Evolutionary conservation across 1,139 yeast genomes (phyloP), one percentile per base, ranked within the genome.

Genomic region (Debaryomycetaceae sp.): DNA sequence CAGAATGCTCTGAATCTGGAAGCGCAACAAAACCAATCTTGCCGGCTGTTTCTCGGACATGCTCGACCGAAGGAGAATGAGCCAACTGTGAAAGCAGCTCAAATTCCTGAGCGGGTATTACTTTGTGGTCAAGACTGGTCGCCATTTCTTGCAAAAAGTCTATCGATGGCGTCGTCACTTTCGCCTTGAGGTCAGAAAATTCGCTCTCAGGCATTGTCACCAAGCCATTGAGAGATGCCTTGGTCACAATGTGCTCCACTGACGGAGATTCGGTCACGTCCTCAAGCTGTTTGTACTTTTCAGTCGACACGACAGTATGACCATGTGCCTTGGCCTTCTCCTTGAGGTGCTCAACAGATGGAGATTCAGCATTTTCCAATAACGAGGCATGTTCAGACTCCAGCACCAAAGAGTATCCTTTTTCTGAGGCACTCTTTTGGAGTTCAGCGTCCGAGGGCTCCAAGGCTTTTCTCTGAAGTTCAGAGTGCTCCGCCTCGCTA

Each of bases 351-450:
- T 53, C 19, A 6, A 27, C 5, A 7, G 25, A 9, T 17, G 29
- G 29, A 11, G 43, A 41, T 20, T 49, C 35, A 0, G 61, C 58
- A 29, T 40, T 32, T 11, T 48, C 41, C 2, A 45, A 48, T 30
- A 63, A 44, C 21, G 53, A 49, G 18, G 58, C 61, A 30, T 60
- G 54, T 14, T 27, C 29, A n/a, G n/a, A n/a, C n/a, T n/a, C n/a
- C n/a, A n/a, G n/a, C n/a, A n/a, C n/a, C n/a, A n/a, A n/a, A n/a
- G n/a, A n/a, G n/a, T n/a, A n/a, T n/a, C n/a, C n/a, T n/a, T n/a
- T n/a, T n/a, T n/a, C n/a, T n/a, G n/a, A n/a, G n/a, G n/a, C n/a
- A n/a, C n/a, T n/a, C n/a, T n/a, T n/a, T n/a, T n/a, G n/a, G n/a
- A n/a, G n/a, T n/a, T n/a, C n/a, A n/a, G n/a, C n/a, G n/a, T n/a